Base-by-base conservation (phyloP, 2,329 filamentous ascomycete species). In the Aschersonia sp. region DNA sequence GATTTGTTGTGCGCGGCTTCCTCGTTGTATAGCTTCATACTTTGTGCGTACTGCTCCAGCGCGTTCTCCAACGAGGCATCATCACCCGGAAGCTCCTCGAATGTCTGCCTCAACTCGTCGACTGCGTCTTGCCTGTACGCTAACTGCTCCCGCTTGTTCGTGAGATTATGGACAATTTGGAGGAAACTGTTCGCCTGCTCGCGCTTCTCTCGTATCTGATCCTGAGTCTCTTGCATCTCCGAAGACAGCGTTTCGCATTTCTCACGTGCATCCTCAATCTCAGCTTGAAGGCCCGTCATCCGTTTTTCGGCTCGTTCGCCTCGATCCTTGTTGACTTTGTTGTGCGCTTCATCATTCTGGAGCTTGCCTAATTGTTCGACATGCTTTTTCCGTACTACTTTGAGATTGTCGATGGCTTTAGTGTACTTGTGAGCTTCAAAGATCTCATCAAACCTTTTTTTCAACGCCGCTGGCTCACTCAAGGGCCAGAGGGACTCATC, bases 341-440 rank as follows among this genome's bases (percentile, higher is more conserved):
- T 81, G 53, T 88, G 78, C 41, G 80, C 73, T 59, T 95, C 87
- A 50, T 84, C 76, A 42, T 83, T 77, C 57, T 86, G 87, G 49
- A 84, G 74, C 51, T 82, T 77, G 12, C 71, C 76, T 8, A 97
- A 73, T 51, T 90, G 76, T 52, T 84, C 80, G 37, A 81, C 83
- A 54, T 94, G 83, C 53, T 81, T 83, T 66, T 97, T 98, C 40
- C 83, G 76, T 45, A 97, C 72, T 8, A 81, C 63, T 60, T 94
- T 95, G 61, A 98, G 84, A 62, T 94, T 95, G 43, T 95, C 89
- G 50, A 98, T 94, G 14, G 89, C 92, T 59, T 95, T 95, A 35
- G 89, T 95, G 64, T 97, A 98, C 62, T 95, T 95, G 66, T 87
- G 73, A 1, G 92, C 92, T 65, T 97, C 92, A 55, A 98, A 98